Evolutionary conservation across 2,329 filamentous ascomycete genomes (phyloP).

Genomic region (Diaporthe sp.): DNA sequence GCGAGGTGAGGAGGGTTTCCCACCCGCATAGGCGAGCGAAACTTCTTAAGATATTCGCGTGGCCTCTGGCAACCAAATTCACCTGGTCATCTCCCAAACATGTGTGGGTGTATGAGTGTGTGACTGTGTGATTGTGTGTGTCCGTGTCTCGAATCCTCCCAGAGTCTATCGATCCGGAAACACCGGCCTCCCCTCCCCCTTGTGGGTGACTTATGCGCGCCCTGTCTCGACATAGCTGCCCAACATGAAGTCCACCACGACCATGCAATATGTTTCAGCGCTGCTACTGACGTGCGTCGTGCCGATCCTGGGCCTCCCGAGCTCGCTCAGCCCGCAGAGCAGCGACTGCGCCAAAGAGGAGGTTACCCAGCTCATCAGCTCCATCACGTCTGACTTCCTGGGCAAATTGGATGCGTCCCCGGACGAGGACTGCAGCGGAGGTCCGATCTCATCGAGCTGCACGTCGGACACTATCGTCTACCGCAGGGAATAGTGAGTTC

Average conservation of each 20-base stretch:
- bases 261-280: neutral
- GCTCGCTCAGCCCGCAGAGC: neutral
- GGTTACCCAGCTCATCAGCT: slow-evolving; percentile 42
- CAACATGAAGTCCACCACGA: neutral
- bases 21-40: neutral
- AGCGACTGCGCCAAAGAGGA: slow-evolving; percentile 39
- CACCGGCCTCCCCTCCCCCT: neutral
- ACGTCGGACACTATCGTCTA: slow-evolving; percentile 47
- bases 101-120: neutral
- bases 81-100: neutral
- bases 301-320: slow-evolving; percentile 12
- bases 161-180: no score
- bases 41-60: neutral
- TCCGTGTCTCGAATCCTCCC: neutral
- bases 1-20: neutral
- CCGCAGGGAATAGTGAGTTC: slow-evolving; percentile 50
- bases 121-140: slow-evolving; percentile 7
- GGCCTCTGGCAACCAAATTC: neutral
- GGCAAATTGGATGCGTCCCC: slow-evolving; percentile 11
- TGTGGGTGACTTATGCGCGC: slow-evolving; percentile 4
- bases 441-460: slow-evolving; percentile 43
- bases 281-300: slow-evolving; percentile 14
- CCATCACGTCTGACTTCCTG: slow-evolving; percentile 21
- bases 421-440: neutral
- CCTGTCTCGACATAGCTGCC: neutral